phyloP scores from a whole-genome alignment of 2,329 filamentous ascomycete genomes.

The Colletotrichum navitas region DNA sequence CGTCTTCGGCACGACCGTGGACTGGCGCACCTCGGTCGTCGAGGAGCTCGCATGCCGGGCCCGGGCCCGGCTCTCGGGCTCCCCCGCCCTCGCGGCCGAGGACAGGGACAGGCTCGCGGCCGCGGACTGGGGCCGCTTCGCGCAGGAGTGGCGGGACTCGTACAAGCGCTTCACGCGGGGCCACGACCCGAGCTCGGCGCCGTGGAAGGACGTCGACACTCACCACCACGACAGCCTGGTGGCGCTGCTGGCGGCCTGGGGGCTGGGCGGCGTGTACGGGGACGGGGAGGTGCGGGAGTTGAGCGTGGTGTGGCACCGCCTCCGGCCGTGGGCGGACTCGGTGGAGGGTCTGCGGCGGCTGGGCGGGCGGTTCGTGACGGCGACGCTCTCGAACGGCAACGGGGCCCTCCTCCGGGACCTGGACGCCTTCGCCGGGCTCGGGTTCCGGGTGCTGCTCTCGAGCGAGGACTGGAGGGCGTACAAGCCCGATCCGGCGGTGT shows the following conservation, averaged over 20 bases:
- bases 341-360: constrained; percentile 67
- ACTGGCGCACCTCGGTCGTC: constrained; percentile 79
- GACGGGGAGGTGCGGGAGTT: constrained; percentile 76
- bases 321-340: constrained; percentile 78
- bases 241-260: constrained; percentile 67
- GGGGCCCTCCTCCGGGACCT: constrained; percentile 75
- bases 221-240: constrained; percentile 76
- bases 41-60: constrained; percentile 67
- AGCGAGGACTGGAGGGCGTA: constrained; percentile 80
- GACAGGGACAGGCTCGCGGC: constrained; percentile 62
- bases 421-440: constrained; percentile 66
- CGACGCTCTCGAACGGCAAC: constrained; percentile 83
- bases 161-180: constrained; percentile 72
- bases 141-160: constrained; percentile 76
- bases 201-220: constrained; percentile 79
- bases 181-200: constrained; percentile 60
- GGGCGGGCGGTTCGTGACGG: constrained; percentile 66
- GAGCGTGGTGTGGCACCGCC: constrained; percentile 77
- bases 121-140: constrained; percentile 73
- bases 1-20: constrained; percentile 83
- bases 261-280: constrained; percentile 70
- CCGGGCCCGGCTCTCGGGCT: constrained; percentile 60
- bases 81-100: constrained; percentile 57
- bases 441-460: constrained; percentile 73
- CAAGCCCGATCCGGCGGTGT: constrained; percentile 78